These are phyloP conservation scores for Thinopyrum elongatum DNA, from an alignment of 176 grass and related monocot genomes.

Conservation along the genomic window DNA sequence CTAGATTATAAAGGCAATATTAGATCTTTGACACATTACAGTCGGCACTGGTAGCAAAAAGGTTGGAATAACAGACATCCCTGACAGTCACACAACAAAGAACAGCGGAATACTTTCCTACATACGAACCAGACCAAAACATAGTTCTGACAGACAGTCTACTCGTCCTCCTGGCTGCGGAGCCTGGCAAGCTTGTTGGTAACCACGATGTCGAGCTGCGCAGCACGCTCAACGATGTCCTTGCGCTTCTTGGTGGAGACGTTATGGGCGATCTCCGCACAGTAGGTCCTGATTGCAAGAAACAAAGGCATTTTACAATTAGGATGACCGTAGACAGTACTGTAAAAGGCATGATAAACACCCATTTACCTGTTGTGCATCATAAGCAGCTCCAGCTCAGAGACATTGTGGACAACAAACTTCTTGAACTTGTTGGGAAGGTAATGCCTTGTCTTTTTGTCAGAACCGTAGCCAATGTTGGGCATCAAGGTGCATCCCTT, in stretches of 20 bases:
- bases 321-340: background rate
- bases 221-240: conserved; percentile 68
- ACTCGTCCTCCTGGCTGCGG: conserved; percentile 73
- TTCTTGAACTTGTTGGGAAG: conserved; percentile 82
- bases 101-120: conserved; percentile 6
- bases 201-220: conserved; percentile 73
- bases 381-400: conserved; percentile 80
- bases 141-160: conserved; percentile 4
- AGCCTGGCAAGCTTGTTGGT: conserved; percentile 74
- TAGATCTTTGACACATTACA: background rate
- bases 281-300: conserved; percentile 49
- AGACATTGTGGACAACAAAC: conserved; percentile 71
- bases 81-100: background rate
- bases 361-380: conserved; percentile 68
- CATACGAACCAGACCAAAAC: conserved; percentile 23
- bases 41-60: conserved; percentile 16
- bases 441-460: conserved; percentile 70
- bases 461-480: conserved; percentile 79
- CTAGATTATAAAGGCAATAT: background rate
- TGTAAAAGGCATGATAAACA: background rate
- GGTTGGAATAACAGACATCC: conserved; percentile 9
- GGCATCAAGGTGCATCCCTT: conserved; percentile 68
- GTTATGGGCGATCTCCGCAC: conserved; percentile 67
- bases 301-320: background rate
- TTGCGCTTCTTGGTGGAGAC: conserved; percentile 68